Evolutionary conservation across 768 basidiomycete species (phyloP).

Genomic region (Termitomyces sp.): DNA sequence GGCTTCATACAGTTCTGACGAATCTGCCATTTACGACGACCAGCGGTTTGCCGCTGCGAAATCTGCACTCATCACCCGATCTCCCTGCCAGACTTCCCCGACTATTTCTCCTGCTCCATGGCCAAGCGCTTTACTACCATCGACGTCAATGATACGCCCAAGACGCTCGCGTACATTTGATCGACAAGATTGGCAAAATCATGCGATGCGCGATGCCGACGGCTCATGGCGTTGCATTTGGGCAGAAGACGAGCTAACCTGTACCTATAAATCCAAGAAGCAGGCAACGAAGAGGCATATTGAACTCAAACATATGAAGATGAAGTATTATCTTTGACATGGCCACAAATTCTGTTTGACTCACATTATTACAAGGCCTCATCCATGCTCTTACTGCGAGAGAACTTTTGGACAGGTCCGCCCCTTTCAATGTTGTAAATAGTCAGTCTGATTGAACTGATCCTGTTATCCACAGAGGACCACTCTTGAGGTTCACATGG

Average conservation of each 20-base stretch:
- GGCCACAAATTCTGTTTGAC: neutral
- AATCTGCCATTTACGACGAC: neutral
- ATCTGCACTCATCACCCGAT: neutral
- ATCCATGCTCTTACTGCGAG: conserved; percentile 12
- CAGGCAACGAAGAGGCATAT: conserved; percentile 19
- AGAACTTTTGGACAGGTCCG: conserved; percentile 16
- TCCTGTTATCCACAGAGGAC: conserved; percentile 12
- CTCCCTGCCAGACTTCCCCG: neutral
- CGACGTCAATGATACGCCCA: neutral
- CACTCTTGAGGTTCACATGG: conserved; percentile 15
- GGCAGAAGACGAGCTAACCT: conserved; percentile 4
- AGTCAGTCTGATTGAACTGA: neutral
- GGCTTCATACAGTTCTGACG: neutral
- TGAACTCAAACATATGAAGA: conserved; percentile 18
- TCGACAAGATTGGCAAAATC: conserved; percentile 11
- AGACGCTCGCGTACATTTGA: neutral
- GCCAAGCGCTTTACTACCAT: neutral
- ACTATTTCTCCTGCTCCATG: neutral
- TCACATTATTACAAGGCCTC: conserved; percentile 8
- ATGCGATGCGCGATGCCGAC: conserved; percentile 3
- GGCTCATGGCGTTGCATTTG: conserved; percentile 11
- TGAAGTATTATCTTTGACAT: conserved; percentile 8
- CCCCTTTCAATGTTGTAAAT: neutral
- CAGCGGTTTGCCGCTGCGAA: neutral
- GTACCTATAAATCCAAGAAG: conserved; percentile 15